Percentiles rank a stretch among this genome's conserved stretches.
These are phyloP conservation scores for Clitopilus hobsonii DNA, from an alignment of 768 basidiomycete genomes.

Conservation along the genomic window DNA sequence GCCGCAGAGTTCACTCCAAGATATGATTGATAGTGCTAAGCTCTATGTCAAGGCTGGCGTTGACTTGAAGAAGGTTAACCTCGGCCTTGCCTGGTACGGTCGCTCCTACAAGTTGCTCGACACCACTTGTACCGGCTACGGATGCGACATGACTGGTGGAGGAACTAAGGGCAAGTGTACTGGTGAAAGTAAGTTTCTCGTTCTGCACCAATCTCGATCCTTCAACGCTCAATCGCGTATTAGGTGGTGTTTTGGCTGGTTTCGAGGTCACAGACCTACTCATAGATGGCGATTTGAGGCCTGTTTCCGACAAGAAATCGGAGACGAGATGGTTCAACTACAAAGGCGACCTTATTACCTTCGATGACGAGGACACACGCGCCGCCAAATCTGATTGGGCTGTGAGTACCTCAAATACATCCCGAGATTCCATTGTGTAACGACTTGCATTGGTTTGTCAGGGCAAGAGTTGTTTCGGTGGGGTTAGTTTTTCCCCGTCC, in stretches of 20 bases:
- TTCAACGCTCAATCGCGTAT: not conserved
- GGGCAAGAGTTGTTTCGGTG: not conserved
- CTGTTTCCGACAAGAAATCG: not conserved
- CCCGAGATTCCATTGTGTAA: not conserved
- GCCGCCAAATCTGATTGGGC: not conserved
- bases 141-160: not conserved
- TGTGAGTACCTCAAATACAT: not conserved
- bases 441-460: not conserved
- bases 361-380: not conserved
- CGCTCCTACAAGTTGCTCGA: slow-evolving; percentile 1
- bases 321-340: not conserved
- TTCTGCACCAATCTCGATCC: not conserved
- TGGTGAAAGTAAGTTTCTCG: not conserved
- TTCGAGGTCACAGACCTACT: not conserved
- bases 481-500: not conserved
- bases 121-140: not conserved
- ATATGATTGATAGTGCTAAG: slow-evolving; percentile 1
- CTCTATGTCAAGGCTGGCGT: slow-evolving; percentile 2
- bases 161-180: slow-evolving; percentile 1
- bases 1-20: not conserved
- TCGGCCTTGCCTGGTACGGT: slow-evolving; percentile 3
- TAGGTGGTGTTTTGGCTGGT: not conserved
- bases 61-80: slow-evolving; percentile 2
- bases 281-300: not conserved
- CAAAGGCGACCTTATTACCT: not conserved